Conservation (phyloP, 106 monocot genomes). For the Apostasia ramifera region DNA sequence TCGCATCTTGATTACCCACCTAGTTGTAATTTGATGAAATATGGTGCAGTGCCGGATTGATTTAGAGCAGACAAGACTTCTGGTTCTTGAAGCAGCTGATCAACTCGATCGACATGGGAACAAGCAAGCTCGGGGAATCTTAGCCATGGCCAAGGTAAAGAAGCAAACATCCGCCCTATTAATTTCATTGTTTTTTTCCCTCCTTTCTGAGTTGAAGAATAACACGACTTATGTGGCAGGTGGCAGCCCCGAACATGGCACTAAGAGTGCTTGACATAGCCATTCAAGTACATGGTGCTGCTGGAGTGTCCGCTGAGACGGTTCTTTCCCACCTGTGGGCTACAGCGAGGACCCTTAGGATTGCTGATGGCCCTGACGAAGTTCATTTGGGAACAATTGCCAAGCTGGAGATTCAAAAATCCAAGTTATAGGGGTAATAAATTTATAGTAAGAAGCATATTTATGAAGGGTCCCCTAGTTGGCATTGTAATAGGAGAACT, state of each 20-base stretch:
- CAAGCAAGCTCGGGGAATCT: slow-evolving; percentile 71
- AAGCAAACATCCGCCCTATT: background rate
- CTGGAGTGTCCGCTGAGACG: slow-evolving; percentile 87
- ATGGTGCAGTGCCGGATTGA: slow-evolving; percentile 70
- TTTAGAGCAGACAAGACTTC: slow-evolving; percentile 64
- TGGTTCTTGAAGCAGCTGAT: slow-evolving; percentile 87
- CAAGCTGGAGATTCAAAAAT: slow-evolving; percentile 67
- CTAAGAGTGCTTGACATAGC: slow-evolving; percentile 85
- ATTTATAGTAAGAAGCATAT: background rate
- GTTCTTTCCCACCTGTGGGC: slow-evolving; percentile 90
- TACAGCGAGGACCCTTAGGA: slow-evolving; percentile 68
- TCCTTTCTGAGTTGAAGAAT: background rate
- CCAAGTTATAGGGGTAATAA: slow-evolving; percentile 40
- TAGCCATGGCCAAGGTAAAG: slow-evolving; percentile 95
- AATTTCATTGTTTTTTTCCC: background rate
- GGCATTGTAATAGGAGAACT: too few relatives aligned
- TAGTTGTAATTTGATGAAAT: background rate
- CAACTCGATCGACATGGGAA: slow-evolving; percentile 82
- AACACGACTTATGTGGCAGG: slow-evolving; percentile 27
- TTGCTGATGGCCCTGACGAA: slow-evolving; percentile 97
- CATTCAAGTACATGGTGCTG: slow-evolving; percentile 94
- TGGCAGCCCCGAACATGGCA: slow-evolving; percentile 92
- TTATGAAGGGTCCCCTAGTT: too few relatives aligned
- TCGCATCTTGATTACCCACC: too few relatives aligned
- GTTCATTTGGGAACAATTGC: slow-evolving; percentile 98